A percentile compares a stretch with the other conserved stretches of the same genome.
These are phyloP conservation scores for Talaromyces trachyspermus DNA, from an alignment of 495 filamentous ascomycete genomes.

Conservation along the genomic window DNA sequence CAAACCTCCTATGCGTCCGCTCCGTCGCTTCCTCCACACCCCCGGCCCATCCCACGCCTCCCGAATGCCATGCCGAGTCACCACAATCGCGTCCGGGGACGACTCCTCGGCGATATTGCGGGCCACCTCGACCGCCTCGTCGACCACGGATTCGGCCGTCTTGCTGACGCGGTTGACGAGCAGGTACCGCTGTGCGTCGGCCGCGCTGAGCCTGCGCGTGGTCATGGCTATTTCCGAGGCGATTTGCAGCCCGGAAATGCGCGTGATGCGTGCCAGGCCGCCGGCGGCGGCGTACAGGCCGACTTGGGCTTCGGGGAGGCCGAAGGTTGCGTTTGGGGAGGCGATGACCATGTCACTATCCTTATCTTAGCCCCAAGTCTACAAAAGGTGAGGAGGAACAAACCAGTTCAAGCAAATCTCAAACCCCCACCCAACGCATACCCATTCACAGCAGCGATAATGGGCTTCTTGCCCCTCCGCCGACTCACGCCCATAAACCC, in stretches of 20 bases:
- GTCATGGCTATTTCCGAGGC: constrained; percentile 61
- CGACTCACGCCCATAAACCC: constrained; percentile 36
- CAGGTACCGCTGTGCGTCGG: constrained; percentile 52
- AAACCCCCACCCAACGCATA: constrained; percentile 63
- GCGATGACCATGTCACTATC: constrained; percentile 55
- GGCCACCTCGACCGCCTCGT: constrained; percentile 22
- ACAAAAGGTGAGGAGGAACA: background rate
- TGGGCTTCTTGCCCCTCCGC: constrained; percentile 37
- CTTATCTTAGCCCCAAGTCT: no score
- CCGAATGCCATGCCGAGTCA: constrained; percentile 55
- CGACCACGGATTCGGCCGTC: constrained; percentile 39
- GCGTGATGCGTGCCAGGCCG: constrained; percentile 56
- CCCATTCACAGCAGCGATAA: constrained; percentile 67
- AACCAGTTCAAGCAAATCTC: constrained; percentile 58
- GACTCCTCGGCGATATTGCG: constrained; percentile 25
- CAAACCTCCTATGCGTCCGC: constrained; percentile 45
- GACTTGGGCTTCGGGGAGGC: constrained; percentile 56
- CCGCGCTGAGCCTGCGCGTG: constrained; percentile 46
- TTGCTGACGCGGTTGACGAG: constrained; percentile 55
- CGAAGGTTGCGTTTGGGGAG: constrained; percentile 44
- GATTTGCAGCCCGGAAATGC: constrained; percentile 52
- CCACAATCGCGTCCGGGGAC: constrained; percentile 64
- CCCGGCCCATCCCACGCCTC: constrained; percentile 56
- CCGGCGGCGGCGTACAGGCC: constrained; percentile 63
- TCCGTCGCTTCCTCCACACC: constrained; percentile 55